Conservation (phyloP, 129 eudicot genomes). For the Mikania micrantha region DNA sequence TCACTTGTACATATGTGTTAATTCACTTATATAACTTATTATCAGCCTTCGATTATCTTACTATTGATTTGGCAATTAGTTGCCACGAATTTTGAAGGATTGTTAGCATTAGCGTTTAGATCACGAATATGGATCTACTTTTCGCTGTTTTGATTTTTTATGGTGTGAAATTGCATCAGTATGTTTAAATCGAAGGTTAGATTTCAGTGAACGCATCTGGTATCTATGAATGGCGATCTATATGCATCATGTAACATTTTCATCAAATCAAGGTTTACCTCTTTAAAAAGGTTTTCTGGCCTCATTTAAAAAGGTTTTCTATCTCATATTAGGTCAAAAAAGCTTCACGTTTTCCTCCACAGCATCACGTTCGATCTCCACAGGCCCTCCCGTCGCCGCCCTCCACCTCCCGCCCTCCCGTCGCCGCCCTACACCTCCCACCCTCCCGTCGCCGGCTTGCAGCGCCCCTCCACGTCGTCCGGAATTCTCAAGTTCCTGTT, state of each 20-base stretch:
- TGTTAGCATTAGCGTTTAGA: not conserved
- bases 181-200: not conserved
- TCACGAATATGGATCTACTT: conserved; percentile 7
- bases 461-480: too few relatives aligned
- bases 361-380: too few relatives aligned
- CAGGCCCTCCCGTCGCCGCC: too few relatives aligned
- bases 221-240: not conserved
- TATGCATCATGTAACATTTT: not conserved
- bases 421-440: too few relatives aligned
- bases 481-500: not conserved
- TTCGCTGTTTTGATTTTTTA: not conserved
- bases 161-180: conserved; percentile 2
- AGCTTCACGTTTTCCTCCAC: too few relatives aligned
- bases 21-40: conserved; percentile 4
- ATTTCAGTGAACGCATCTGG: not conserved
- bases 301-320: too few relatives aligned
- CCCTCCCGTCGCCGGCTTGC: too few relatives aligned
- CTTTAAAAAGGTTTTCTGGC: too few relatives aligned
- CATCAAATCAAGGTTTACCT: not conserved
- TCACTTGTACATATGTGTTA: not conserved
- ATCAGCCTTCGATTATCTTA: not conserved
- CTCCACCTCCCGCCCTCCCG: too few relatives aligned
- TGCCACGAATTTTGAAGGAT: not conserved
- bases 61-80: conserved; percentile 5
- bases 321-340: too few relatives aligned